Evolutionary conservation across 1,284 basidiomycete genomes (phyloP), one percentile per base, ranked within the genome.

Genomic region (Moesziomyces parantarcticus): DNA sequence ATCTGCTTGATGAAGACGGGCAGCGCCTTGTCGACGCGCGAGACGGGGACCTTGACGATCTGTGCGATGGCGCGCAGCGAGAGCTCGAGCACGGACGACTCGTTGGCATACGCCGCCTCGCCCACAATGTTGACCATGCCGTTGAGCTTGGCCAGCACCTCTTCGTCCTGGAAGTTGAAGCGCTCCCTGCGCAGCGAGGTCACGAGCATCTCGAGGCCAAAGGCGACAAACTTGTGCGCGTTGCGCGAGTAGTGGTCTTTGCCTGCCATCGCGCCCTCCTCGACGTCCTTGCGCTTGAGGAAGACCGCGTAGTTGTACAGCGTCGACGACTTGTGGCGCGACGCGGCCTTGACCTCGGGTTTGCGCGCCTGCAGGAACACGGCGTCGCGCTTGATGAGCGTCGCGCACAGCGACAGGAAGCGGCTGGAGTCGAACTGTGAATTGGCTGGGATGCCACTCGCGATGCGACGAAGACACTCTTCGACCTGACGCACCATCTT

Each of bases 201-300:
- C 75, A 92, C 89, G 78, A 99, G 92, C 13, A 99, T 87, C 65
- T 99, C 95, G 21, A 99, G 87, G 49, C 97, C 97, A 73, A 99
- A 94, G 2, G 89, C 88, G 48, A 98, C 90, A 77, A 99, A 99
- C 56, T 93, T 94, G 82, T 83, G 78, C 7, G 92, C 95, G 46
- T 83, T 61, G 78, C 82, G 76, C 77, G 76, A 59, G 84, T 60
- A 84, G 87, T 66, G 84, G 84, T 80, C 75, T 55, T 74, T 49
- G 79, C 79, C 75, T 81, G 85, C 50, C 40, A 58, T 44, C 1
- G 40, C 52, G 39, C 65, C 65, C 21, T 65, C 58, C 46, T 82
- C 81, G 20, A 79, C 76, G 11, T 74, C 71, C 57, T 76, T 78
- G 51, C 79, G 75, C 65, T 80, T 78, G 45, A 72, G 54, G 39